Evolutionary conservation across 768 basidiomycete genomes (phyloP), one percentile per base, ranked within the genome.

Genomic region (Termitomyces sp.): DNA sequence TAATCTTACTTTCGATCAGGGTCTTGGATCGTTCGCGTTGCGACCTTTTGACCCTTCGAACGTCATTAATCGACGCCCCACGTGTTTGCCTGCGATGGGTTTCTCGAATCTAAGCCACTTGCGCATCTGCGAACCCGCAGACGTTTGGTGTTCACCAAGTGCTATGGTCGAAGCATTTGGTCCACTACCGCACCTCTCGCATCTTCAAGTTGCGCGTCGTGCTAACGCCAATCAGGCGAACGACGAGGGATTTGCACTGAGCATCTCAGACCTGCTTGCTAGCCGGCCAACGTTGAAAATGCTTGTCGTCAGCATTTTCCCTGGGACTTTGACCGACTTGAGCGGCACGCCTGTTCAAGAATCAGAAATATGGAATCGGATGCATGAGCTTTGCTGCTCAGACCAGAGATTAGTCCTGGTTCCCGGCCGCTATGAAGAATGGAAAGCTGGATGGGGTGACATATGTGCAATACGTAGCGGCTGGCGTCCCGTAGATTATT

Each of bases 221-320:
- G 67, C 72, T 22, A 67, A 75, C 48, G 74, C 76, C 5, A 79
- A 78, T 59, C 65, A 66, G 55, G 74, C 72, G 26, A 79, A 79
- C 54, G 78, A 79, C 62, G 22, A 60, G 7, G 54, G 64, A 18
- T 79, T 79, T 53, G 65, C 67, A 2, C 63, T 70, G 10, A 72
- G 74, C 16, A 57, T 79, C 16, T 61, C 58, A 14, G 13, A 44
- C 11, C 61, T 77, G 40, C 65, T 78, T 35, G 60, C 54, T 28
- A 56, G 62, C 40, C 68, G 66, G 20, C 63, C 67, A 4, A 56
- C 33, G n/a, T 49, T 78, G 61, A 68, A 68, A 61, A 65, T 72
- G 67, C 59, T 77, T 8, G 71, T 75, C 7, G 64, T 78, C 26
- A 68, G 61, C 59, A 59, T 78, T 26, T 75, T 72, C 57, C 65